Conservation (phyloP, 768 basidiomycete species). For the Coprinopsis strossmayeri region DNA sequence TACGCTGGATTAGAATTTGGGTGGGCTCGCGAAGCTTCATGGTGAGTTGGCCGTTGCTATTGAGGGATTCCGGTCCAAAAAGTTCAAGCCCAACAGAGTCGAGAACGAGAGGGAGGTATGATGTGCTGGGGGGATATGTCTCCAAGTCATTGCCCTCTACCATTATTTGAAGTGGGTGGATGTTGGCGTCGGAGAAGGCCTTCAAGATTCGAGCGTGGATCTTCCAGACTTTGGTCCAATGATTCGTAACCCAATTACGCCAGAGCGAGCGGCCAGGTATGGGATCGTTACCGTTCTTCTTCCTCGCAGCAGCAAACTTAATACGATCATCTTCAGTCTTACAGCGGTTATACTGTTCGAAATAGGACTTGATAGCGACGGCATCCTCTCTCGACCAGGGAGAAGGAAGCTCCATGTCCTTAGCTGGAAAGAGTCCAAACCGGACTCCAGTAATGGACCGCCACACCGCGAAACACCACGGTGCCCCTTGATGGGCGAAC, state of each 20-base stretch:
- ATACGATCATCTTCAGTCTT: neutral
- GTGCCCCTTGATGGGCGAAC: no score
- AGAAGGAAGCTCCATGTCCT: conserved; percentile 13
- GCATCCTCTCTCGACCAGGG: conserved; percentile 9
- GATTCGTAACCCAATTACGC: neutral
- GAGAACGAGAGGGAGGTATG: neutral
- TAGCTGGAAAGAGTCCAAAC: conserved; percentile 17
- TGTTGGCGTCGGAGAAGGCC: neutral
- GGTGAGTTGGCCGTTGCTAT: neutral
- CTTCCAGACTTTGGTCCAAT: neutral
- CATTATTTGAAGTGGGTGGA: neutral
- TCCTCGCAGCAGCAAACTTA: neutral
- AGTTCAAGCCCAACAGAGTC: neutral
- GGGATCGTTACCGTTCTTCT: conserved; percentile 1
- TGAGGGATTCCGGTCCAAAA: conserved; percentile 2
- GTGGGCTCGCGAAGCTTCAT: neutral
- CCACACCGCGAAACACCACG: conserved; percentile 15
- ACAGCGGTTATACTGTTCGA: conserved; percentile 7
- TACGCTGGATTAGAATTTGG: neutral
- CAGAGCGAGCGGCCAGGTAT: conserved; percentile 11
- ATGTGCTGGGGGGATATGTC: neutral
- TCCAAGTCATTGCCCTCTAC: neutral
- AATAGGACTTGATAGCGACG: conserved; percentile 11
- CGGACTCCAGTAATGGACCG: conserved; percentile 14
- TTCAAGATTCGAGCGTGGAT: neutral